Percentiles rank a stretch among this genome's conserved stretches.
These are phyloP conservation scores for Alternaria brassicicola DNA, from an alignment of 2,329 filamentous ascomycete genomes.

Conservation along the genomic window DNA sequence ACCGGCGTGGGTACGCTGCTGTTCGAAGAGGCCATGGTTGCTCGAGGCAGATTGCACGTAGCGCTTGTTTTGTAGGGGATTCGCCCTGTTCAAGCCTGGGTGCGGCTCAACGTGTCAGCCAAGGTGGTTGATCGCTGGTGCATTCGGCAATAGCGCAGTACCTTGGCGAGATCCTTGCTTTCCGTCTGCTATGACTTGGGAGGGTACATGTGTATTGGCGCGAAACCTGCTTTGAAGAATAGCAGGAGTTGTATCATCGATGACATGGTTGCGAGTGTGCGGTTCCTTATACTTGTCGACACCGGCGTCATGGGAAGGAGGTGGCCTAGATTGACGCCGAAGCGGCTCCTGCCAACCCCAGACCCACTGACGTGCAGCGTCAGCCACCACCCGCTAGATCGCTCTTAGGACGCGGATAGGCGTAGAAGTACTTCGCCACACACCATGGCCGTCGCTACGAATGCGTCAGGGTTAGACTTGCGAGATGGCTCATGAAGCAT, in stretches of 20 bases:
- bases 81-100: conserved; percentile 1
- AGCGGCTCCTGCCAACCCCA: conserved; percentile 10
- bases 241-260: neutral
- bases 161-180: conserved; percentile 26
- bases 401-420: conserved; percentile 4
- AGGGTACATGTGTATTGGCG: conserved; percentile 1
- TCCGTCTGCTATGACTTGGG: conserved; percentile 3
- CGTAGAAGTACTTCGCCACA: conserved; percentile 1
- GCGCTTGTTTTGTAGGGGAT: conserved; percentile 8
- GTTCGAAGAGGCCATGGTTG: conserved; percentile 30
- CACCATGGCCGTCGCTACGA: neutral
- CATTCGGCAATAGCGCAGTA: conserved; percentile 15
- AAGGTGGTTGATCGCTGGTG: conserved; percentile 18
- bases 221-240: conserved; percentile 10
- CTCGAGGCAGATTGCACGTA: neutral
- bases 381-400: conserved; percentile 10
- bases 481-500: neutral
- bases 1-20: conserved; percentile 32
- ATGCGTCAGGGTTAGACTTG: neutral
- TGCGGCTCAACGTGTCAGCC: conserved; percentile 15
- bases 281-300: conserved; percentile 8
- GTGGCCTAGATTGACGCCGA: conserved; percentile 9
- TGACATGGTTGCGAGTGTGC: conserved; percentile 11
- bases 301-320: neutral
- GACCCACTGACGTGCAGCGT: conserved; percentile 11